Base-by-base conservation (phyloP, 208 protist species). In the Leishmania braziliensis region DNA sequence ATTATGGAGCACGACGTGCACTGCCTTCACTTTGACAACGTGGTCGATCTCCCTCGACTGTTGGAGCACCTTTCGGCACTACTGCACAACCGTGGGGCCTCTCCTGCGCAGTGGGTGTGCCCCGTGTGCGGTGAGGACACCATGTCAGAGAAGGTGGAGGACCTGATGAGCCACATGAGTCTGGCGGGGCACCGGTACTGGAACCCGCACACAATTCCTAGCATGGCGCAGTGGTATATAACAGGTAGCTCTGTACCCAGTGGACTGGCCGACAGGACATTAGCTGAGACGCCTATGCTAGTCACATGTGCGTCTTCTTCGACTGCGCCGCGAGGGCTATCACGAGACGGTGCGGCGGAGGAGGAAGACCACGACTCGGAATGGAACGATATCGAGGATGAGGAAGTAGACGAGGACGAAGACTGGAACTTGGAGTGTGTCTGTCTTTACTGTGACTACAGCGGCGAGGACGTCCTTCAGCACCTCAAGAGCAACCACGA, bases 361-460 rank as follows among this genome's bases (percentile, higher is more conserved):
- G 80, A 82, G 5, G 84, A 87, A 51, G 72, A 81, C 9, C 79
- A 80, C 10, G 86, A 82, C 3, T 69, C 76, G 12, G 81, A 82
- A 39, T 86, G 86, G 69, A 77, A 84, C 4, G 79, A 69, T 18
- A 53, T 76, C 5, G 89, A 84, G 33, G 86, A 92, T 8, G 88
- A 91, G 53, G 86, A 90, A 50, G 84, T 82, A 16, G 87, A 90
- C 36, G 88, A 88, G 23, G 81, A 91, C 50, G 90, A 84, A 39
- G 92, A 94, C 68, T 92, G 85, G 90, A 84, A 87, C 36, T 88
- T 92, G 65, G 62, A 78, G 33, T 88, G 83, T 29, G 77, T 90
- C 29, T 96, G 92, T 75, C 86, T 96, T 14, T 94, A 92, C 73
- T 96, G 94, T 85, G 69, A 82, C 20, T 86, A 85, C 29, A 48